Evolutionary conservation across 2,329 filamentous ascomycete species (phyloP), one percentile per base, ranked within the genome.

Genomic region (Ceratocystis colombiana): DNA sequence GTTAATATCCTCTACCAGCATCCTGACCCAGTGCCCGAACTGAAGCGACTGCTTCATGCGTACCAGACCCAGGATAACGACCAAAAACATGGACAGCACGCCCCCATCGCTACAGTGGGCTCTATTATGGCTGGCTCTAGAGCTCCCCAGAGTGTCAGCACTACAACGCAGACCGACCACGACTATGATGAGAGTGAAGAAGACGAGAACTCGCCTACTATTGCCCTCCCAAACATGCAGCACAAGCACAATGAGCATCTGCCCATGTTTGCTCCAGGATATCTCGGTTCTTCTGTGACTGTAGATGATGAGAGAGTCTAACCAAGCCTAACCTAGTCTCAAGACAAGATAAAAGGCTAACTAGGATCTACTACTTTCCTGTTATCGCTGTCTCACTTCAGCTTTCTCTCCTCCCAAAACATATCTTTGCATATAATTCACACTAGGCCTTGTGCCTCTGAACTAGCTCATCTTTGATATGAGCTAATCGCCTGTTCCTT

Each of bases 11-110:
- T 79, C 69, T 74, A 73, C 69, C 71, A 73, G 71, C 71, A 77
- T 70, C 80, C 90, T 87, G 87, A 92, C 76, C 88, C 88, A 68
- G 82, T 92, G 71, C 84, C 88, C 74, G 85, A 87, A 75, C 79
- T 91, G 69, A 85, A 83, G 68, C 79, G 80, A 72, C 81, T 84
- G 71, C 87, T 90, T 75, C 84, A 82, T 65, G 82, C 86, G 70
- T 78, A 82, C 66, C 76, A 89, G 70, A 76, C 84, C n/a, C 55
- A 59, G 6, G 55, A 59, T 20, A 2, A 59, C 55, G 55, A 37
- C 17, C 15, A 37, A n/a, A 59, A 37, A 15, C 8, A 33, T 20
- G 12, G 33, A 20, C 8, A 59, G 66, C 25, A 45, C 5, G n/a
- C 62, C 2, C 61, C 59, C 28, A 61, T 53, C 20, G 65, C 64